These are phyloP conservation scores for Coriolopsis trogii DNA, from an alignment of 1,284 basidiomycete genomes.

Conservation along the genomic window DNA sequence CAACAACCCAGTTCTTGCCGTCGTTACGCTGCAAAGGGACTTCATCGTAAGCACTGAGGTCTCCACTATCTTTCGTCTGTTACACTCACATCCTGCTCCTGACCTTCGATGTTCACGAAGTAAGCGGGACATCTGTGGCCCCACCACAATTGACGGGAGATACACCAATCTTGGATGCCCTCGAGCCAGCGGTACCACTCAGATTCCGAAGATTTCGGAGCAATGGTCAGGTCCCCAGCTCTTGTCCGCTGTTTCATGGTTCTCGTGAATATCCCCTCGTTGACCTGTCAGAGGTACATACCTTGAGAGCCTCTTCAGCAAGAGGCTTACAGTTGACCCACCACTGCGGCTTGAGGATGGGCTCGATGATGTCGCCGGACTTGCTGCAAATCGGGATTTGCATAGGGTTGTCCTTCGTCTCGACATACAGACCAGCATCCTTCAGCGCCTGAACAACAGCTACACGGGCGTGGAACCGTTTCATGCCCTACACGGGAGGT, in stretches of 20 bases:
- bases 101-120: conserved; percentile 86
- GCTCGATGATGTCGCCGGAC: conserved; percentile 96
- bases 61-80: too few relatives aligned
- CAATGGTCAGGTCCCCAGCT: conserved; percentile 84
- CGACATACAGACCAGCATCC: conserved; percentile 86
- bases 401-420: conserved; percentile 96
- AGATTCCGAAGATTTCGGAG: conserved; percentile 84
- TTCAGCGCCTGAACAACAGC: conserved; percentile 87
- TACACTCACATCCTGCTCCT: conserved; percentile 68
- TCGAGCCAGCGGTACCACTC: conserved; percentile 99
- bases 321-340: conserved; percentile 96
- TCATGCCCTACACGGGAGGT: conserved; percentile 76
- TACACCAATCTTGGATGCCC: conserved; percentile 98
- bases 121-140: conserved; percentile 97
- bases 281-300: conserved; percentile 30
- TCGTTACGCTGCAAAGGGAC: conserved; percentile 57
- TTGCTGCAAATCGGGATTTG: conserved; percentile 94
- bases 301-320: conserved; percentile 89
- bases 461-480: conserved; percentile 92
- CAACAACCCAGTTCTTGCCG: conserved; percentile 91
- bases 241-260: conserved; percentile 66
- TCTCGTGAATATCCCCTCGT: not conserved
- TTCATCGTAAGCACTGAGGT: too few relatives aligned
- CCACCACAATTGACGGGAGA: conserved; percentile 99
- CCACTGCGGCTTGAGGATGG: conserved; percentile 98